Base-by-base conservation (phyloP, 2,329 filamentous ascomycete genomes). In the Xylariaceae sp. region DNA sequence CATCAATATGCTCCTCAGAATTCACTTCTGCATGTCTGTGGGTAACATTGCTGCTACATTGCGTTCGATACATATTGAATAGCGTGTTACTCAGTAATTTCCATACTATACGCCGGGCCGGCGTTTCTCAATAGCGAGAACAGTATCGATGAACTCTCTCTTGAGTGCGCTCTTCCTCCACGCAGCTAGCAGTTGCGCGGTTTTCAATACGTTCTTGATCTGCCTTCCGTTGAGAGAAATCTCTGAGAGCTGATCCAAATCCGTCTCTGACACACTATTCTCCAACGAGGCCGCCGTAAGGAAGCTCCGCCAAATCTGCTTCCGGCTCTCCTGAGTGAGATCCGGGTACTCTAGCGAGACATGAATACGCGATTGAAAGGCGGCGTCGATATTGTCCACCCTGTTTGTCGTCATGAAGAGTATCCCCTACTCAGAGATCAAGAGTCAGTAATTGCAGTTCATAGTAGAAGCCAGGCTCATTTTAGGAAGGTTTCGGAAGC, bases 181-280 rank as follows among this genome's bases (percentile, higher is more conserved):
- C n/a, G 67, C 60, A 6, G 72, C 71, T 5, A 73, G 63, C 36
- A 66, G 67, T 58, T 70, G 66, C 8, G 62, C 57, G 16, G 65
- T 64, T 61, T 69, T 71, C 56, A 72, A 44, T 8, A 66, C 62
- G 51, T 69, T 70, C 54, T 67, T 68, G 53, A 71, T 69, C 48
- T 66, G 64, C 19, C 68, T 61, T n/a, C 69, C 68, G 44, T 72
- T 71, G 21, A 72, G 39, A 4, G 59, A 34, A 8, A 63, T 64
- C 53, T 61, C 53, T 0, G 66, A 63, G 24, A 68, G 41, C 28
- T 51, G 26, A 9, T 67, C 63, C 4, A 70, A 21, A 6, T 63
- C 57, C 34, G 61, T 44, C 8, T 70, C 67, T 26, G 52, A 62
- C 4, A 72, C 65, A 6, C 67, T 23, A 14, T 37, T 56, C 57